phyloP scores from a whole-genome alignment of 1,284 basidiomycete species.

The Fomitopsis schrenkii region DNA sequence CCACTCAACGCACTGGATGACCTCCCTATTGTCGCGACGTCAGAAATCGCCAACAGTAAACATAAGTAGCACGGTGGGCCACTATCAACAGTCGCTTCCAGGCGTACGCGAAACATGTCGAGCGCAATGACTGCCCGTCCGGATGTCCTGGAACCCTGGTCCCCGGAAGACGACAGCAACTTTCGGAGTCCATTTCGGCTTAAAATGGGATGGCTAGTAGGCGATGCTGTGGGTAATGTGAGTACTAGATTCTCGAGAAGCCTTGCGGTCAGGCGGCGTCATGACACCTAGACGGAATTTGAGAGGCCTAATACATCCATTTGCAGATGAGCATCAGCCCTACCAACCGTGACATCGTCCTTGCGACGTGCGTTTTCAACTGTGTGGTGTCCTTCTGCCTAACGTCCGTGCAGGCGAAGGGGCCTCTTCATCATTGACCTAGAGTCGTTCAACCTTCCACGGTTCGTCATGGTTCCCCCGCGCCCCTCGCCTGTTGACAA shows the following conservation, averaged over 20 bases:
- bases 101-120: not conserved
- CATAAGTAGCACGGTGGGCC: not conserved
- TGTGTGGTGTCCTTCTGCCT: not conserved
- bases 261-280: not conserved
- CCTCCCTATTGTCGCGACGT: no score
- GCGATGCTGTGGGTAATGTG: slow-evolving; percentile 80
- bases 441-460: slow-evolving; percentile 82
- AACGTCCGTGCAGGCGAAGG: slow-evolving; percentile 56
- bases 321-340: slow-evolving; percentile 79
- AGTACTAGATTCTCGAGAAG: slow-evolving; percentile 20
- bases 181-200: slow-evolving; percentile 59
- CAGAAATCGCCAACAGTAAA: not conserved
- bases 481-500: slow-evolving; percentile 49
- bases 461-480: slow-evolving; percentile 46
- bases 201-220: slow-evolving; percentile 73
- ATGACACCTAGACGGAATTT: not conserved
- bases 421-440: slow-evolving; percentile 98
- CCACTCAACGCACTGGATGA: not conserved
- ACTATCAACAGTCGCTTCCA: not conserved
- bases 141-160: slow-evolving; percentile 1
- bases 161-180: slow-evolving; percentile 36
- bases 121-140: not conserved
- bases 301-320: not conserved
- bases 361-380: slow-evolving; percentile 60
- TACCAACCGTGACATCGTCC: slow-evolving; percentile 71